Evolutionary conservation across 2,329 filamentous ascomycete species (phyloP).

Genomic region (Pleoardoris graminearum): DNA sequence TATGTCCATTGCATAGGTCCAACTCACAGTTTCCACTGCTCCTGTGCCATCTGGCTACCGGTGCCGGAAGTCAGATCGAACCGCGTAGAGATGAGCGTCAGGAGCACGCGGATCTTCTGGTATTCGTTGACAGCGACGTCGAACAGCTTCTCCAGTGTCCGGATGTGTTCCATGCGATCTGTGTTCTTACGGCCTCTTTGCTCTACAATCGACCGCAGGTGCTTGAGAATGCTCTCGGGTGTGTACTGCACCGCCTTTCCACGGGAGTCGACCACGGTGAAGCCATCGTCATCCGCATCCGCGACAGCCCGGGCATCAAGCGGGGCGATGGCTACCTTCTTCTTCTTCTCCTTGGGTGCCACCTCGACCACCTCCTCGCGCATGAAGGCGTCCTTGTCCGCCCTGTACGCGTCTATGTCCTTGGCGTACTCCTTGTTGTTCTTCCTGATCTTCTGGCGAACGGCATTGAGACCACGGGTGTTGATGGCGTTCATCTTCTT

Average conservation of each 20-base stretch:
- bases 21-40: constrained; percentile 84
- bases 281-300: constrained; percentile 77
- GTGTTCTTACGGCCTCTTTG: constrained; percentile 99
- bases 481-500: constrained; percentile 99
- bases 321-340: constrained; percentile 52
- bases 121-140: constrained; percentile 91
- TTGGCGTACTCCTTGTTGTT: constrained; percentile 92
- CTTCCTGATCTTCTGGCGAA: constrained; percentile 98
- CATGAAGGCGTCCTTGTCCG: constrained; percentile 86
- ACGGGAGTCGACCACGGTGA: constrained; percentile 84
- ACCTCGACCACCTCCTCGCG: constrained; percentile 80
- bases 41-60: constrained; percentile 83
- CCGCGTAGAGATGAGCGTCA: constrained; percentile 88
- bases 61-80: constrained; percentile 87
- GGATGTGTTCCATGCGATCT: constrained; percentile 91
- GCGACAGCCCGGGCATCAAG: constrained; percentile 54
- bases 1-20: constrained; percentile 15
- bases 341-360: constrained; percentile 46
- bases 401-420: constrained; percentile 85
- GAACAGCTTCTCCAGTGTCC: constrained; percentile 92
- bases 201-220: constrained; percentile 89
- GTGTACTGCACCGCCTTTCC: constrained; percentile 91
- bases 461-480: constrained; percentile 89
- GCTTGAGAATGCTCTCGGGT: constrained; percentile 96
- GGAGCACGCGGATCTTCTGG: constrained; percentile 87